Evolutionary conservation across 495 filamentous ascomycete species (phyloP), one percentile per base, ranked within the genome.

Genomic region (Aspergillus panamensis): DNA sequence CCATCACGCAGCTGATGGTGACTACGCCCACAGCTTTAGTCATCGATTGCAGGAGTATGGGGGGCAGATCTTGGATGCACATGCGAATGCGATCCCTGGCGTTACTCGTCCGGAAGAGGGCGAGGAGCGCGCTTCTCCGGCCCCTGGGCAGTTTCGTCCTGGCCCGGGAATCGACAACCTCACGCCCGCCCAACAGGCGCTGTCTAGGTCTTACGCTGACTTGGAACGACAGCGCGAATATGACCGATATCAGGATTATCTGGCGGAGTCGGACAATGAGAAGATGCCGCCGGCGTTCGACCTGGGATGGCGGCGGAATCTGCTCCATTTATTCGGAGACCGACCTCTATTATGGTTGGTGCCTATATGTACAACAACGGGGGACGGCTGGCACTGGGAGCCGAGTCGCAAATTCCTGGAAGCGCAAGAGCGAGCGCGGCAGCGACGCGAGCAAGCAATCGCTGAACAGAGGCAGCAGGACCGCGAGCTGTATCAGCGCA

Each of bases 311-410:
- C 78, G 77, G 33, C 80, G 80, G 12, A 98, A 98, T 64, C 74
- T 97, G n/a, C 60, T 75, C 3, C 87, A 94, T 67, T 79, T 98
- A 10, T 96, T 98, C 60, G 94, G 94, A 1, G 73, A 82, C 2
- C 80, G 73, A 0, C 84, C 84, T 10, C 70, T 82, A 31, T 75
- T 90, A 6, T 96, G 94, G 92, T 65, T 73, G 3, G 61, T 96
- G n/a, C 95, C 94, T 0, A 70, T 96, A 14, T 84, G 84, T 69
- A 96, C 86, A 53, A 93, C 90, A 0, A 86, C 82, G 0, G 92
- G 92, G 9, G 91, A 98, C 67, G 94, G 94, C n/a, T 97, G 92
- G 92, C 82, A 73, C 62, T 98, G 94, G 94, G 92, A 96, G 65
- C 82, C 91, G 1, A 96, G 84, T 40, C 71, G 75, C 1, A 81